These are phyloP conservation scores for Tylopilus intermedius DNA, from an alignment of 768 basidiomycete genomes.

Conservation along the genomic window DNA sequence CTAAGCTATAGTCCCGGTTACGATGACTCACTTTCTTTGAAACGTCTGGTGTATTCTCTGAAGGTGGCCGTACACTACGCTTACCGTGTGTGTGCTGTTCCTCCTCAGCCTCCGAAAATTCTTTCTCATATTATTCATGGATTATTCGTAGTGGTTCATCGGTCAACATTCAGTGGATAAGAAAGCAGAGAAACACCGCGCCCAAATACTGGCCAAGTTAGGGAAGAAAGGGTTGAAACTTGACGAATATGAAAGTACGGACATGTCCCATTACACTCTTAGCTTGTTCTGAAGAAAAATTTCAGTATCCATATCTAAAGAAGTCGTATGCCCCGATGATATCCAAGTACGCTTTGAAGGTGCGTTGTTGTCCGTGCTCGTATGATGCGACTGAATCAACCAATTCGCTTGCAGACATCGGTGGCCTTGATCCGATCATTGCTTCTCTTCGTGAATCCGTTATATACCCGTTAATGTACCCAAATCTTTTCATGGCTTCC, in stretches of 20 bases:
- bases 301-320: conserved; percentile 79
- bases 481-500: conserved; percentile 76
- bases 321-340: conserved; percentile 90
- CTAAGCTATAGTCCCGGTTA: neutral
- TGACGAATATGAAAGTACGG: conserved; percentile 86
- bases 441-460: conserved; percentile 89
- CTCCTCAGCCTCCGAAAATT: neutral
- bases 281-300: neutral
- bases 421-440: conserved; percentile 89
- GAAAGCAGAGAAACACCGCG: conserved; percentile 62
- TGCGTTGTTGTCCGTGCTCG: conserved; percentile 27
- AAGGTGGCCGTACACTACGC: conserved; percentile 81
- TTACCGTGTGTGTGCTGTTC: conserved; percentile 47
- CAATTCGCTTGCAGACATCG: conserved; percentile 56
- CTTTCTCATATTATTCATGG: neutral
- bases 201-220: conserved; percentile 64
- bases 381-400: neutral
- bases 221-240: conserved; percentile 72
- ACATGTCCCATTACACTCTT: neutral
- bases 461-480: conserved; percentile 90
- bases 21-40: neutral
- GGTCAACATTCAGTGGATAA: conserved; percentile 50
- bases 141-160: conserved; percentile 54
- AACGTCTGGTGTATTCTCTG: conserved; percentile 1
- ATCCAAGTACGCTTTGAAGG: conserved; percentile 74